phyloP scores from a whole-genome alignment of 805 yeast species.

The Yarrowia sp. region DNA sequence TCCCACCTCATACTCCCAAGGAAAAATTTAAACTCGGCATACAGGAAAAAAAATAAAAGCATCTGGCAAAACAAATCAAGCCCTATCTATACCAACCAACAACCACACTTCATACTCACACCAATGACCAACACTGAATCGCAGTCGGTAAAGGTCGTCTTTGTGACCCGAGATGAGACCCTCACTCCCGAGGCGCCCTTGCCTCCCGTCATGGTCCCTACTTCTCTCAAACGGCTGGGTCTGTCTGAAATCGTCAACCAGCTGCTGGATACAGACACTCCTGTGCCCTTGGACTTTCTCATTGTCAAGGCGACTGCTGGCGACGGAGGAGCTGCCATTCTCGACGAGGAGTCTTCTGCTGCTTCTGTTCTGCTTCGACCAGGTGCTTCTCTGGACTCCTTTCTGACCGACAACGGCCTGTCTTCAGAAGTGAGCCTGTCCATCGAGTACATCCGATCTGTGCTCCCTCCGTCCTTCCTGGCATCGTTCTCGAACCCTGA shows the following conservation, averaged over 20 bases:
- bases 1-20: background rate
- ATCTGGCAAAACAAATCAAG: slow-evolving; percentile 15
- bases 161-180: slow-evolving; percentile 74
- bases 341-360: slow-evolving; percentile 19
- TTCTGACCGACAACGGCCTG: slow-evolving; percentile 70
- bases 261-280: slow-evolving; percentile 54
- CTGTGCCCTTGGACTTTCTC: slow-evolving; percentile 90
- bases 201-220: slow-evolving; percentile 85
- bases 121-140: slow-evolving; percentile 15
- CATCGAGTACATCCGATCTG: slow-evolving; percentile 87
- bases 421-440: slow-evolving; percentile 77
- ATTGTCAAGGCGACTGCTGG: slow-evolving; percentile 40
- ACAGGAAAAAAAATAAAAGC: slow-evolving; percentile 22
- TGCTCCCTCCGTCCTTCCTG: slow-evolving; percentile 88
- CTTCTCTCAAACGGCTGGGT: slow-evolving; percentile 81
- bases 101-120: background rate
- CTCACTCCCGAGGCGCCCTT: slow-evolving; percentile 61
- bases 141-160: slow-evolving; percentile 66
- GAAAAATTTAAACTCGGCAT: slow-evolving; percentile 22
- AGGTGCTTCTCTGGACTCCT: slow-evolving; percentile 67
- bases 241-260: slow-evolving; percentile 94
- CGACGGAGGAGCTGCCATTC: slow-evolving; percentile 50
- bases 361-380: slow-evolving; percentile 55
- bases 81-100: background rate
- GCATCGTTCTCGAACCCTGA: slow-evolving; percentile 90